These are phyloP conservation scores for Albophoma yamanashiensis DNA, from an alignment of 2,329 filamentous ascomycete species.

Conservation along the genomic window DNA sequence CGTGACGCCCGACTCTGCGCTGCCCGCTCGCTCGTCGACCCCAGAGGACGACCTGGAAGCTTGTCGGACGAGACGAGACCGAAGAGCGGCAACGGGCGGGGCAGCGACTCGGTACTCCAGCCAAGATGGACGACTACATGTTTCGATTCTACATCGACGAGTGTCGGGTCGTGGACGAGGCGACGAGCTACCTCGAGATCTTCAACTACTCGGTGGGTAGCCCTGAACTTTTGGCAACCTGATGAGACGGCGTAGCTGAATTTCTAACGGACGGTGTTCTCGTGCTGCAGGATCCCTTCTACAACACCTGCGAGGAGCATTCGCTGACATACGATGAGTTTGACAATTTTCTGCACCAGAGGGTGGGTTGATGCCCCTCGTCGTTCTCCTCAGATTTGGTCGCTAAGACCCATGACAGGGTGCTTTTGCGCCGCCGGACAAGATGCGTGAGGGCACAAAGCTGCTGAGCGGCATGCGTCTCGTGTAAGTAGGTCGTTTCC, in stretches of 20 bases:
- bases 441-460: constrained; percentile 28
- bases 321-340: constrained; percentile 43
- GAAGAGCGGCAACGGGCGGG: neutral
- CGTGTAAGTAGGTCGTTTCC: constrained; percentile 30
- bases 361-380: constrained; percentile 24
- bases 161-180: constrained; percentile 38
- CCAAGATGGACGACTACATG: constrained; percentile 48
- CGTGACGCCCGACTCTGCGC: neutral
- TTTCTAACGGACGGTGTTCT: neutral
- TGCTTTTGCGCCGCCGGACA: constrained; percentile 36
- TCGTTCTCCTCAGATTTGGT: neutral
- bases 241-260: neutral
- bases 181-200: constrained; percentile 45
- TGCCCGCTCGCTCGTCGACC: neutral
- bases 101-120: neutral
- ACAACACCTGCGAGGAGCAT: constrained; percentile 41
- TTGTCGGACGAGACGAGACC: neutral
- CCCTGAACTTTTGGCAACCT: neutral
- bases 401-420: constrained; percentile 25
- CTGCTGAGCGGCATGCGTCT: constrained; percentile 42
- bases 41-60: neutral
- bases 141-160: constrained; percentile 36
- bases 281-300: constrained; percentile 31
- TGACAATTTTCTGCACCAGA: constrained; percentile 41
- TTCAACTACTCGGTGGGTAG: constrained; percentile 46